Evolutionary conservation across 148 eudicot genomes (phyloP), one percentile per base, ranked within the genome.

Genomic region (Chenopodium album): DNA sequence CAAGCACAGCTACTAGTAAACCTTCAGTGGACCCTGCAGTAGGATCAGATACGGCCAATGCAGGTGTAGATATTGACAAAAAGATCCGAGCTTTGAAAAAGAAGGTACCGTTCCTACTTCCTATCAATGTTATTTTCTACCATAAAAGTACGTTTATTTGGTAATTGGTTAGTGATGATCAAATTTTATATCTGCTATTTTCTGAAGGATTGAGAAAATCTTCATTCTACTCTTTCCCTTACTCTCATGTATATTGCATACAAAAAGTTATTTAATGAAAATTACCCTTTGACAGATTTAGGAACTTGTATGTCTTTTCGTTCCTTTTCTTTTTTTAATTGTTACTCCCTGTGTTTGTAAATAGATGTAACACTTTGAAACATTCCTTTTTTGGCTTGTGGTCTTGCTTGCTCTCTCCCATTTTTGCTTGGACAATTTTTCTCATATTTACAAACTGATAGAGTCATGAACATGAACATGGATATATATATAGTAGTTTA

Each of bases 41-140:
- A 47, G 75, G 75, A 81, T 82, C 86, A 60, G 82, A 76, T 80
- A 69, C 91, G 14, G 88, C 73, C 16, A 88, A 88, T 80, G 73
- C 78, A 56, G 79, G 72, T 74, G 90, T 84, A 63, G 98, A 91
- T 78, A 85, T 95, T 83, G 94, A 93, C 82, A 95, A 93, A 89
- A 93, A 87, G 78, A 92, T 95, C 48, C 88, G 98, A 76, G 94
- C 98, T 31, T 85, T 95, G 46, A 93, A 91, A 88, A 95, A 95
- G 92, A 95, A 95, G 98, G 98, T 95, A 87, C 75, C 52, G 1
- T 54, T 50, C 67, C 54, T 26, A 14, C 34, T 41, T 50, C 69
- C 54, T 26, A 22, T 48, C 32, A 28, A 16, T 34, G 22, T 20
- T 13, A 28, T 26, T 72, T 52, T 47, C 16, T 56, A 0, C 14